A percentile compares a stretch with the other conserved stretches of the same genome.
Evolutionary conservation across 371 early-diverging fungal species (phyloP).

Genomic region (Zychaea mexicana): DNA sequence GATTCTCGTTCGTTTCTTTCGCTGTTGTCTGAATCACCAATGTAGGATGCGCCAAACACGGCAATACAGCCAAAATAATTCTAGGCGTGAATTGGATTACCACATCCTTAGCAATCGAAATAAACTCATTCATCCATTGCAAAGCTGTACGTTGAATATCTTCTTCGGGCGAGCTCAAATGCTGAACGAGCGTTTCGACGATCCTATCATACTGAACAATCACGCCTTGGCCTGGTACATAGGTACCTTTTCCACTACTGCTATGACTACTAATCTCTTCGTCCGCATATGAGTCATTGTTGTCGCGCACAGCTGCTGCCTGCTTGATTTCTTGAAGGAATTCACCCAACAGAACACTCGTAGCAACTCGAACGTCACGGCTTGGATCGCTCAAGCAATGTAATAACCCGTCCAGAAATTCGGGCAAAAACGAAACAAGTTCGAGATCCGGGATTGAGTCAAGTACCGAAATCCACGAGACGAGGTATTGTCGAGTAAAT

Average conservation of each 20-base stretch:
- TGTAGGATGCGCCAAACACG: conserved; percentile 74
- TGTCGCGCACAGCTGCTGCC: conserved; percentile 65
- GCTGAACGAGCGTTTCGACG: conserved; percentile 75
- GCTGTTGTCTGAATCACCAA: conserved; percentile 67
- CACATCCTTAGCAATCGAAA: conserved; percentile 72
- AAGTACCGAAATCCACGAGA: conserved; percentile 87
- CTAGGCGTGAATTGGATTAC: conserved; percentile 77
- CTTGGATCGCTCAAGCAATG: conserved; percentile 84
- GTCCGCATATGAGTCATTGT: neutral
- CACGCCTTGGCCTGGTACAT: conserved; percentile 72
- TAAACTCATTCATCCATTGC: conserved; percentile 85
- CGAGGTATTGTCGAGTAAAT: conserved; percentile 83
- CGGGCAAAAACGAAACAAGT: conserved; percentile 82
- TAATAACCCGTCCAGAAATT: conserved; percentile 86
- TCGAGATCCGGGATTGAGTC: conserved; percentile 91
- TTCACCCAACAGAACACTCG: conserved; percentile 67
- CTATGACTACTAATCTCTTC: neutral
- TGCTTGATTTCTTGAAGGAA: conserved; percentile 82
- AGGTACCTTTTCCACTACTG: conserved; percentile 47
- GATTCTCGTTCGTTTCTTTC: conserved; percentile 66
- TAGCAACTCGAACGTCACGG: conserved; percentile 78
- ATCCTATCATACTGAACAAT: conserved; percentile 77
- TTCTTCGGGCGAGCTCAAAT: conserved; percentile 76
- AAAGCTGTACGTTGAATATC: conserved; percentile 86
- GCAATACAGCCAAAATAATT: conserved; percentile 76